A percentile compares a stretch with the other conserved stretches of the same genome.
Conservation (phyloP, 148 eudicot genomes). For the Rhododendron mucronatum region DNA sequence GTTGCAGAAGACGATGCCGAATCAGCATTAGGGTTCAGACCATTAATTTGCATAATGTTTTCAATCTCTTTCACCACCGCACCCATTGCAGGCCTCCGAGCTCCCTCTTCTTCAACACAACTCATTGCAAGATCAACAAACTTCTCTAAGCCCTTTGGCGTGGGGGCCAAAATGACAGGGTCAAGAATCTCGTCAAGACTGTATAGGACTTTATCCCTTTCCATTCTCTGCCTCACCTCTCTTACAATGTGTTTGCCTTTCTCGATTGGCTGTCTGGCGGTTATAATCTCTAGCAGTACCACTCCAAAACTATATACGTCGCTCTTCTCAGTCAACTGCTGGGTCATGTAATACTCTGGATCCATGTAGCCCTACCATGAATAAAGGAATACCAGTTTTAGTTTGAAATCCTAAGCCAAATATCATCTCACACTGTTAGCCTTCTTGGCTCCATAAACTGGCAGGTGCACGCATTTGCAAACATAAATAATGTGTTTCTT, state of each 20-base stretch:
- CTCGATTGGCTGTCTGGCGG: conserved; percentile 61
- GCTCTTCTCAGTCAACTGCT: not conserved
- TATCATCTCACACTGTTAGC: not conserved
- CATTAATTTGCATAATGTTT: conserved; percentile 47
- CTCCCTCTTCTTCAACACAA: conserved; percentile 62
- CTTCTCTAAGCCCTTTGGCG: conserved; percentile 46
- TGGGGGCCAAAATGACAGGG: conserved; percentile 27
- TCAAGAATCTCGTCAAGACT: conserved; percentile 47
- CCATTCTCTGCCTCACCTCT: conserved; percentile 38
- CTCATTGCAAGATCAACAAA: conserved; percentile 58
- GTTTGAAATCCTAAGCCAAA: not conserved
- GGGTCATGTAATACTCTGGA: conserved; percentile 23
- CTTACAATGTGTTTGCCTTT: conserved; percentile 61
- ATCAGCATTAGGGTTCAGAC: conserved; percentile 59
- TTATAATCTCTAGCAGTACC: conserved; percentile 41
- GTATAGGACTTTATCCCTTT: conserved; percentile 42
- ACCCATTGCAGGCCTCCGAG: conserved; percentile 59
- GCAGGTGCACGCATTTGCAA: not conserved
- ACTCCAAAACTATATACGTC: conserved; percentile 21
- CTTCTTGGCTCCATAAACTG: not conserved
- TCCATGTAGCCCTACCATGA: conserved; percentile 20
- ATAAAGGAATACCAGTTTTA: not conserved
- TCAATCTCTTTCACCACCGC: conserved; percentile 77
- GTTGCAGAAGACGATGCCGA: conserved; percentile 46
- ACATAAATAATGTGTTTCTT: not conserved